A percentile compares a stretch with the other conserved stretches of the same genome.
Evolutionary conservation across 345 rosid species (phyloP).

Genomic region (Rhodamnia argentea): DNA sequence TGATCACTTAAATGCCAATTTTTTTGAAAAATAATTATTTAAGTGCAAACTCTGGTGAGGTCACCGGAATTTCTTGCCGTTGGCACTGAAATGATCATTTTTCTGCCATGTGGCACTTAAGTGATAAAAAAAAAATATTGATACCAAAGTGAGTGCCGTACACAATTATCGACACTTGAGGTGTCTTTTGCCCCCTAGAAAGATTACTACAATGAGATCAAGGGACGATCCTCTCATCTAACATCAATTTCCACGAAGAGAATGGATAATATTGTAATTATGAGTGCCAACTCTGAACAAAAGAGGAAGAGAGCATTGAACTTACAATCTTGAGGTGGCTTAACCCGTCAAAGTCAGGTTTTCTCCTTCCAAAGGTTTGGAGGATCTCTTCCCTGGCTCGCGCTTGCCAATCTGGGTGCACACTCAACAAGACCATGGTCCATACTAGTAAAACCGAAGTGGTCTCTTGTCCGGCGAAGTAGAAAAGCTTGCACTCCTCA

Average conservation of each 20-base stretch:
- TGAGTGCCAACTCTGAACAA: neutral
- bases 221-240: no score
- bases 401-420: constrained; percentile 53
- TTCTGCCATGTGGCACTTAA: no score
- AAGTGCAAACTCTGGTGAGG: no score
- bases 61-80: no score
- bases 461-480: constrained; percentile 69
- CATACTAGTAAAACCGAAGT: constrained; percentile 55
- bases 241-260: neutral
- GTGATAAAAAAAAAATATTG: no score
- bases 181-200: no score
- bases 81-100: no score
- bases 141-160: no score
- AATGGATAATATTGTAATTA: neutral
- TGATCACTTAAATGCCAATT: no score
- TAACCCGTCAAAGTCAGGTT: constrained; percentile 23
- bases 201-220: no score
- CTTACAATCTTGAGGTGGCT: constrained; percentile 34
- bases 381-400: constrained; percentile 60
- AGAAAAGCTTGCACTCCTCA: constrained; percentile 63
- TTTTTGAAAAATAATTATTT: no score
- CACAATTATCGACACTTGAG: no score
- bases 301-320: neutral
- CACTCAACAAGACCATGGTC: constrained; percentile 48
- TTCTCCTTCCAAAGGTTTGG: constrained; percentile 26